Evolutionary conservation across 2,329 filamentous ascomycete genomes (phyloP).

Genomic region (Paraphaeosphaeria minitans): DNA sequence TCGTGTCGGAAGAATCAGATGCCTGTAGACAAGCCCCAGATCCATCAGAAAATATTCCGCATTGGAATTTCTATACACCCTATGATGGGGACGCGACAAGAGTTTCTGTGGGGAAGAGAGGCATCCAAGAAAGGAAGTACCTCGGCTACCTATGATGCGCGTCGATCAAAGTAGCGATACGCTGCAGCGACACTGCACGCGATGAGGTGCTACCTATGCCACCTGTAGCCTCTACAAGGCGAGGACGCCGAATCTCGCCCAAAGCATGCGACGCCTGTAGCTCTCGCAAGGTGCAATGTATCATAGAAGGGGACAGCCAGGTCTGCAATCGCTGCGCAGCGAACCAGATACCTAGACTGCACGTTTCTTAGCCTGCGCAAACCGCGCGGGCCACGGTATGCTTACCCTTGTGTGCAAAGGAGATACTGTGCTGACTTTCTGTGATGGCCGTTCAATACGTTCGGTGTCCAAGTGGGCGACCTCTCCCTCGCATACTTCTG

Average conservation of each 20-base stretch:
- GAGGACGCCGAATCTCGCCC: constrained; percentile 19
- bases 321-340: constrained; percentile 15
- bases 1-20: background rate
- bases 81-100: too few relatives aligned
- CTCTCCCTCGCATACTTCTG: too few relatives aligned
- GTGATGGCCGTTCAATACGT: background rate
- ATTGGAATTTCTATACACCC: background rate
- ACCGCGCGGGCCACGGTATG: constrained; percentile 19
- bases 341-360: constrained; percentile 9
- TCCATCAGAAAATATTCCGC: background rate
- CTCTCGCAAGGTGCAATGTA: constrained; percentile 20
- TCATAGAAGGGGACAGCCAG: constrained; percentile 15
- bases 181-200: background rate
- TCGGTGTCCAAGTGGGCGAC: background rate
- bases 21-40: background rate
- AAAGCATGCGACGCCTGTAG: constrained; percentile 23
- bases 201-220: constrained; percentile 21
- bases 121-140: background rate
- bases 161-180: background rate
- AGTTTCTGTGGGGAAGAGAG: background rate
- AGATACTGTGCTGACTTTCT: background rate
- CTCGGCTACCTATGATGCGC: background rate
- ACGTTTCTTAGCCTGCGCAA: constrained; percentile 20
- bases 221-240: constrained; percentile 16
- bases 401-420: background rate